A percentile compares a stretch with the other conserved stretches of the same genome.
These are phyloP conservation scores for Ustilago bromivora DNA, from an alignment of 1,284 basidiomycete genomes.

Conservation along the genomic window DNA sequence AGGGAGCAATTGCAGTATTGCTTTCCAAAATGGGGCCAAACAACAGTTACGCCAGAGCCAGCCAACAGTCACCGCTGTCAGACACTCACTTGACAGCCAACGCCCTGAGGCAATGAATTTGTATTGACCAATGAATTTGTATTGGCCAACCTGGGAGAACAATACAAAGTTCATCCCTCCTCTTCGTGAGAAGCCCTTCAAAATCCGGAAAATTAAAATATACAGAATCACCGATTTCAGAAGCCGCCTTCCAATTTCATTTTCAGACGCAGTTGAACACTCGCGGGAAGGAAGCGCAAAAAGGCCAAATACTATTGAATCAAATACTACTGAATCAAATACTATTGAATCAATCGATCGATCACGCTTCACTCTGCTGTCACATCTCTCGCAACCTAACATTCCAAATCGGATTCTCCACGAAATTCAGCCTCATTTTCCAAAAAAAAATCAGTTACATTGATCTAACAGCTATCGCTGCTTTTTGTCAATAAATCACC, in stretches of 20 bases:
- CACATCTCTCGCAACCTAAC: constrained; percentile 11
- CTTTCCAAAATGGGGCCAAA: background rate
- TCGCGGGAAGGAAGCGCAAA: constrained; percentile 10
- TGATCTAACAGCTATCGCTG: no score
- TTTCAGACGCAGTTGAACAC: background rate
- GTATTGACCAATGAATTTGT: background rate
- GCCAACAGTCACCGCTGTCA: constrained; percentile 13
- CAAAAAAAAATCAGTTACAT: background rate
- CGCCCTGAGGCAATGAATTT: no score
- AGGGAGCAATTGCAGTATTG: constrained; percentile 7
- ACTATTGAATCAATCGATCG: background rate
- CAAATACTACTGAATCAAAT: background rate
- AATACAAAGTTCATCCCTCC: constrained; percentile 1
- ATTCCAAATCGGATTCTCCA: background rate
- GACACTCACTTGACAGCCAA: background rate
- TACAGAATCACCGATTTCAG: constrained; percentile 7
- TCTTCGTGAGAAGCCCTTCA: background rate
- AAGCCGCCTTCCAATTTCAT: background rate
- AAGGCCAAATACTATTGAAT: background rate
- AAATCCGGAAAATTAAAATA: constrained; percentile 6
- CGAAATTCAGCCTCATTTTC: background rate
- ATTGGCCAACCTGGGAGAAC: background rate
- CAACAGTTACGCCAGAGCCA: constrained; percentile 5
- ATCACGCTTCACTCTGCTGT: constrained; percentile 1
- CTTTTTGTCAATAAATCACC: background rate